phyloP scores from a whole-genome alignment of 805 yeast species.

The Lachancea fermentati region DNA sequence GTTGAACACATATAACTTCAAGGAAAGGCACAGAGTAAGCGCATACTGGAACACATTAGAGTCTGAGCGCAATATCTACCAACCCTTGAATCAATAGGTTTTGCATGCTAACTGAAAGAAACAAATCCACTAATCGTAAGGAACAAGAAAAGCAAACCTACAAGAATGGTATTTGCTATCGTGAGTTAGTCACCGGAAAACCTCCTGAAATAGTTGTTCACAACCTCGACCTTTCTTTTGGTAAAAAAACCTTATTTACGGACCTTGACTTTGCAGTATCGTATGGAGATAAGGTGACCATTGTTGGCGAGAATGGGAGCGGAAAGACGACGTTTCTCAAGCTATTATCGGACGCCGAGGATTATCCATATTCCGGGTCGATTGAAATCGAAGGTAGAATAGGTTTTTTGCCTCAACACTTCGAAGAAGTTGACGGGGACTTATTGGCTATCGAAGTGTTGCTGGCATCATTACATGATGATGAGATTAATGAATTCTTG shows the following conservation, averaged over 20 bases:
- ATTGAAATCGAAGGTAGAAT: slow-evolving; percentile 14
- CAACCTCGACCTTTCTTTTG: slow-evolving; percentile 12
- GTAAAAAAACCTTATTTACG: slow-evolving; percentile 11
- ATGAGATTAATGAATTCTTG: slow-evolving; percentile 10
- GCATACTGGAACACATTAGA: too few relatives aligned
- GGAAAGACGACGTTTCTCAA: slow-evolving; percentile 46
- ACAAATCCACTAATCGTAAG: slow-evolving; percentile 1
- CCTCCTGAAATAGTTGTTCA: slow-evolving; percentile 11
- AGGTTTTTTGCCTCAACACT: slow-evolving; percentile 16
- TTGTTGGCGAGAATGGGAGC: slow-evolving; percentile 47
- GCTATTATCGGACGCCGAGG: slow-evolving; percentile 37
- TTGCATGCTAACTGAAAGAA: slow-evolving; percentile 5
- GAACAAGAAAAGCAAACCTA: slow-evolving; percentile 8
- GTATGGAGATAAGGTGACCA: slow-evolving; percentile 33
- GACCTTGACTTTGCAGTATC: slow-evolving; percentile 14
- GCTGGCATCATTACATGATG: slow-evolving; percentile 12
- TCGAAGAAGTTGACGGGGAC: slow-evolving; percentile 15
- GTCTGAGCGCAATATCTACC: too few relatives aligned
- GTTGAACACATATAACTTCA: too few relatives aligned
- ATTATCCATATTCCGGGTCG: slow-evolving; percentile 14
- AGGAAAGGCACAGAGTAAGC: too few relatives aligned
- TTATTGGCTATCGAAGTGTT: slow-evolving; percentile 11
- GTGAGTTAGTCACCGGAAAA: slow-evolving; percentile 11
- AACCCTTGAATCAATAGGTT: too few relatives aligned
- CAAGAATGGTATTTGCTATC: slow-evolving; percentile 13